Conservation (phyloP, 75 land plant genomes). For the Adiantum capillusveneris region DNA sequence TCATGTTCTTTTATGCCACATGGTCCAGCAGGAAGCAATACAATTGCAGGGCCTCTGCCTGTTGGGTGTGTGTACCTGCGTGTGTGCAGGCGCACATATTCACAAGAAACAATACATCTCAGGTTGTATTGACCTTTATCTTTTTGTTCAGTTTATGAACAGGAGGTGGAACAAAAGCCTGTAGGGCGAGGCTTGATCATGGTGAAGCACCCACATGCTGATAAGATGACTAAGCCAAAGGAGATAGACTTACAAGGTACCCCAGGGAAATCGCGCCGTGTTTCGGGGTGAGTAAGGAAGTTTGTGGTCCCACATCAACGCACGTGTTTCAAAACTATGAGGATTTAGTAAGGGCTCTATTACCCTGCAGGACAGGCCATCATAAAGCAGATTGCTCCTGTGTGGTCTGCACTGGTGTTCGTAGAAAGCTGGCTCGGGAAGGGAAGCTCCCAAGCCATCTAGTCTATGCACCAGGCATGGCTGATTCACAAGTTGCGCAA, state of each 20-base stretch:
- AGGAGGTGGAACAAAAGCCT: slow-evolving; percentile 1
- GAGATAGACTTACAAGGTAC: slow-evolving; percentile 14
- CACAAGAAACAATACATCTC: background rate
- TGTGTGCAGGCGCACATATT: background rate
- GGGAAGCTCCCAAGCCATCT: slow-evolving; percentile 5
- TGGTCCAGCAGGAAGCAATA: too few species aligned
- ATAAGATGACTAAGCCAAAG: slow-evolving; percentile 9
- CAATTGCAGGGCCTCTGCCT: too few species aligned
- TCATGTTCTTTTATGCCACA: background rate
- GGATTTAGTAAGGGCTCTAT: too few species aligned
- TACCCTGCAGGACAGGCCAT: slow-evolving; percentile 33
- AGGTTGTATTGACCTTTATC: too few species aligned
- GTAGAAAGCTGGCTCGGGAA: slow-evolving; percentile 54
- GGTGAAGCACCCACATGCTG: background rate
- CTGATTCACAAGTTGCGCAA: background rate
- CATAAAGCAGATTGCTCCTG: slow-evolving; percentile 71
- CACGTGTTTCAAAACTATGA: too few species aligned
- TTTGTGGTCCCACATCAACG: slow-evolving; percentile 8
- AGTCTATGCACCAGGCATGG: background rate
- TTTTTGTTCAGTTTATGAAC: background rate
- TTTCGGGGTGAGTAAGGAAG: slow-evolving; percentile 17
- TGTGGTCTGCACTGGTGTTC: slow-evolving; percentile 67
- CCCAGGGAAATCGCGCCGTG: slow-evolving; percentile 18
- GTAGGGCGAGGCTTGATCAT: background rate
- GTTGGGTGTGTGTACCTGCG: background rate